A percentile compares a stretch with the other conserved stretches of the same genome.
These are phyloP conservation scores for Asclepias syriaca DNA, from an alignment of 257 asterid genomes.

Conservation along the genomic window DNA sequence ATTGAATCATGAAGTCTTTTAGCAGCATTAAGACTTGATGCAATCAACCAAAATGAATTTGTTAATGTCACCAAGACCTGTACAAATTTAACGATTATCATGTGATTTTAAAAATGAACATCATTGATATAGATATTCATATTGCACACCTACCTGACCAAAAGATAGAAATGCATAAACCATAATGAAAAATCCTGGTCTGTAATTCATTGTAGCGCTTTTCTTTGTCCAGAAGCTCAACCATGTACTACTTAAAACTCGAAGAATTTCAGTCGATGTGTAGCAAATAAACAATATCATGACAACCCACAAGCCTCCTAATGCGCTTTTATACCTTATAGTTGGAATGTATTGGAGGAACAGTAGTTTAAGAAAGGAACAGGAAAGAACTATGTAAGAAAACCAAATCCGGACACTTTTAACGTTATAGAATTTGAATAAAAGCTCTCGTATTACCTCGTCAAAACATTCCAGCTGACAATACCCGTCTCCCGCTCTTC, in stretches of 20 bases:
- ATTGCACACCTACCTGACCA: slow-evolving; percentile 29
- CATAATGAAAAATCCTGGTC: slow-evolving; percentile 65
- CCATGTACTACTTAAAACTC: slow-evolving; percentile 92
- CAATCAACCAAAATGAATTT: slow-evolving; percentile 93
- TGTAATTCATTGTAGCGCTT: slow-evolving; percentile 42
- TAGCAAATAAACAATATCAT: slow-evolving; percentile 61
- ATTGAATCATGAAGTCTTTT: slow-evolving; percentile 64
- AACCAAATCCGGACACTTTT: background rate
- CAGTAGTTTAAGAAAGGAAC: background rate
- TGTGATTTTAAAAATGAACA: background rate
- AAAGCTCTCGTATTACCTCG: background rate
- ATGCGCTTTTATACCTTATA: slow-evolving; percentile 59
- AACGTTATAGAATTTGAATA: background rate
- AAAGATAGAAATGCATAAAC: slow-evolving; percentile 72
- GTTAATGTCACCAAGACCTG: slow-evolving; percentile 72
- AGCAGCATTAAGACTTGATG: slow-evolving; percentile 90
- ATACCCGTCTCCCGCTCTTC: slow-evolving; percentile 89
- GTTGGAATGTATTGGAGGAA: background rate
- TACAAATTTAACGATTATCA: slow-evolving; percentile 2
- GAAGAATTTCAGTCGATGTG: slow-evolving; percentile 56
- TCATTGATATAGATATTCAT: background rate
- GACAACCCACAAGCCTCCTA: slow-evolving; percentile 87
- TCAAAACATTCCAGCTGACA: slow-evolving; percentile 77
- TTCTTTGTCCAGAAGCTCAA: slow-evolving; percentile 85
- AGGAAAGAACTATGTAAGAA: background rate